Conservation (phyloP, 352 stramenopile species). For the Globisporangium heterothallicum region DNA sequence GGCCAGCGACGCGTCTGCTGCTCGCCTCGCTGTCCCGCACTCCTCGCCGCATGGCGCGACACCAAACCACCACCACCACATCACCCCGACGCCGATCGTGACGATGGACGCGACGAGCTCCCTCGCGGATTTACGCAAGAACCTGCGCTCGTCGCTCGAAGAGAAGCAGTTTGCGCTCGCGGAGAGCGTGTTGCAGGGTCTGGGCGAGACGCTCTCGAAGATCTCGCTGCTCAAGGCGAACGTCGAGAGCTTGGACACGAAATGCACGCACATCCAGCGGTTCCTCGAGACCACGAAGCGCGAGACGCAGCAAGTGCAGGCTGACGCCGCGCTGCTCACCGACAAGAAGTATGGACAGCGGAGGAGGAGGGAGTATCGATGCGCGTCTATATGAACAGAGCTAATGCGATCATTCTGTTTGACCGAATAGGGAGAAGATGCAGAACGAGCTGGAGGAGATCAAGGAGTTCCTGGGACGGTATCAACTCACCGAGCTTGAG, state of each 20-base stretch:
- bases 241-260: conserved; percentile 40
- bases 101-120: conserved; percentile 22
- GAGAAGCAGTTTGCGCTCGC: conserved; percentile 49
- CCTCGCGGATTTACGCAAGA: conserved; percentile 37
- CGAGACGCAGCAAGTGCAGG: conserved; percentile 62
- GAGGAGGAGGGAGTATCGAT: too few relatives aligned
- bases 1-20: conserved; percentile 13
- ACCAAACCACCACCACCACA: too few relatives aligned
- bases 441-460: conserved; percentile 44
- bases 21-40: too few relatives aligned
- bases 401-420: conserved; percentile 7
- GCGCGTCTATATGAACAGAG: conserved; percentile 3
- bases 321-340: conserved; percentile 38
- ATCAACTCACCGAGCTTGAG: conserved; percentile 68
- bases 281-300: conserved; percentile 61
- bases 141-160: conserved; percentile 40
- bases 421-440: conserved; percentile 30
- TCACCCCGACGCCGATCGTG: conserved; percentile 19
- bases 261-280: conserved; percentile 39
- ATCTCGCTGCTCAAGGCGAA: conserved; percentile 26
- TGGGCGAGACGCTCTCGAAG: conserved; percentile 36
- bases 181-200: conserved; percentile 33
- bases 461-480: conserved; percentile 57
- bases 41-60: too few relatives aligned
- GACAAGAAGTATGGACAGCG: conserved; percentile 34